Conservation (phyloP, 208 protist genomes). For the Borovskyia barvae region DNA sequence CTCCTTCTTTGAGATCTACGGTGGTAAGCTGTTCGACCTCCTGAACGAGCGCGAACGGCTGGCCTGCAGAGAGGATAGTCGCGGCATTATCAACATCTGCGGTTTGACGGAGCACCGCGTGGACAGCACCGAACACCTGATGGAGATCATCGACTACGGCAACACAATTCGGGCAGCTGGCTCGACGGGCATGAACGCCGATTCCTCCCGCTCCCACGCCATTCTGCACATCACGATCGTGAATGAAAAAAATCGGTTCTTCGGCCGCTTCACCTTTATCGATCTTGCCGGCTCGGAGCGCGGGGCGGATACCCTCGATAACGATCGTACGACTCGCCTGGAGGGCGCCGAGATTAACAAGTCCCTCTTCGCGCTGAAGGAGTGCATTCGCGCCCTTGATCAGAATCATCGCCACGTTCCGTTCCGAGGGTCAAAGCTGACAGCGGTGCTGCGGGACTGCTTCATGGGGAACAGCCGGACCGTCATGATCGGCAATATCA, state of each 20-base stretch:
- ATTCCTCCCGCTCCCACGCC: constrained; percentile 94
- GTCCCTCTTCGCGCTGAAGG: constrained; percentile 85
- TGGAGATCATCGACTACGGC: constrained; percentile 88
- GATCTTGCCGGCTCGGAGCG: constrained; percentile 94
- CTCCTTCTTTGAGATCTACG: constrained; percentile 90
- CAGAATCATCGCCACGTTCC: constrained; percentile 87
- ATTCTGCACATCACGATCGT: constrained; percentile 90
- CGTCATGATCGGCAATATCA: constrained; percentile 94
- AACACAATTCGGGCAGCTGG: constrained; percentile 83
- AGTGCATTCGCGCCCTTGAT: constrained; percentile 87
- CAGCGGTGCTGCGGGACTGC: constrained; percentile 88
- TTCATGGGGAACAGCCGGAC: constrained; percentile 92
- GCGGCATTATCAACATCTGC: constrained; percentile 81
- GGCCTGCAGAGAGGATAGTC: constrained; percentile 93
- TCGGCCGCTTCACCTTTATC: constrained; percentile 88
- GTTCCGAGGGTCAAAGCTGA: constrained; percentile 94
- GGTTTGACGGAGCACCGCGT: constrained; percentile 76
- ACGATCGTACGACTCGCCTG: constrained; percentile 75
- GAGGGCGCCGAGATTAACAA: constrained; percentile 93
- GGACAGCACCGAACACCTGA: constrained; percentile 56
- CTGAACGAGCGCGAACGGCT: constrained; percentile 77
- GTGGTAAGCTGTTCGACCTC: constrained; percentile 78
- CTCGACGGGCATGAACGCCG: constrained; percentile 95
- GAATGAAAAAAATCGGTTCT: constrained; percentile 89
- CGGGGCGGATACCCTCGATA: constrained; percentile 67